These are phyloP conservation scores for Keithomyces neogunnii DNA, from an alignment of 2,329 filamentous ascomycete species.

Conservation along the genomic window DNA sequence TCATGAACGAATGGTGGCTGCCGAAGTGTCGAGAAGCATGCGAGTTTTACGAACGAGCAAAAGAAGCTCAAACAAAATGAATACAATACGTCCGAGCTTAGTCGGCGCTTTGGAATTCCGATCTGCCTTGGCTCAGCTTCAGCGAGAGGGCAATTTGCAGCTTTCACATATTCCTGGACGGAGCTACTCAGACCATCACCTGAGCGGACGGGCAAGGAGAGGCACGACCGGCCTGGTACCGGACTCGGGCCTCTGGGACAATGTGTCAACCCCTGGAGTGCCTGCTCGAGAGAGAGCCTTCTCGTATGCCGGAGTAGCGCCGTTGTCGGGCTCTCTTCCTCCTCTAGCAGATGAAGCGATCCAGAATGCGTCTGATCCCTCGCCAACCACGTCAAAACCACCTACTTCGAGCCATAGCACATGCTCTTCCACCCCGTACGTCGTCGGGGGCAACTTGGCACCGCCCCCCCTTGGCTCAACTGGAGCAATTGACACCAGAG, in stretches of 20 bases:
- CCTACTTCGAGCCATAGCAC: slow-evolving; percentile 5
- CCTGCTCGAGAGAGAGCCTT: slow-evolving; percentile 10
- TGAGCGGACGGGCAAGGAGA: slow-evolving; percentile 16
- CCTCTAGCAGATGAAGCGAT: not conserved
- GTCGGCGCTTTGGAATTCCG: slow-evolving; percentile 91
- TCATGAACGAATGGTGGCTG: slow-evolving; percentile 58
- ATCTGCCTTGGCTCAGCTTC: slow-evolving; percentile 78
- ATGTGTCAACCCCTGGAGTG: slow-evolving; percentile 3
- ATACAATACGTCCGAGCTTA: slow-evolving; percentile 83
- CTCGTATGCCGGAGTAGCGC: slow-evolving; percentile 7
- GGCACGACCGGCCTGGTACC: slow-evolving; percentile 19
- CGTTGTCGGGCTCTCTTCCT: not conserved
- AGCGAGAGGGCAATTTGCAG: slow-evolving; percentile 70
- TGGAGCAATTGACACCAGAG: slow-evolving; percentile 3
- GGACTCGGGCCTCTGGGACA: slow-evolving; percentile 9
- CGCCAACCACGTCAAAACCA: too few relatives aligned
- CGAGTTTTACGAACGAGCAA: slow-evolving; percentile 61
- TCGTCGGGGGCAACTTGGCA: slow-evolving; percentile 31
- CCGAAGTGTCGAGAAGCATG: slow-evolving; percentile 91
- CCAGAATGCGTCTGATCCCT: not conserved
- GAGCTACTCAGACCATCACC: slow-evolving; percentile 34
- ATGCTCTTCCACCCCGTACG: slow-evolving; percentile 15
- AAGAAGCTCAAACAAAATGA: slow-evolving; percentile 59
- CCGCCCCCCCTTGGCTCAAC: slow-evolving; percentile 27
- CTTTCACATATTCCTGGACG: slow-evolving; percentile 60